Evolutionary conservation across 176 grass and related monocot species (phyloP).

Genomic region (Triticum monococcum): DNA sequence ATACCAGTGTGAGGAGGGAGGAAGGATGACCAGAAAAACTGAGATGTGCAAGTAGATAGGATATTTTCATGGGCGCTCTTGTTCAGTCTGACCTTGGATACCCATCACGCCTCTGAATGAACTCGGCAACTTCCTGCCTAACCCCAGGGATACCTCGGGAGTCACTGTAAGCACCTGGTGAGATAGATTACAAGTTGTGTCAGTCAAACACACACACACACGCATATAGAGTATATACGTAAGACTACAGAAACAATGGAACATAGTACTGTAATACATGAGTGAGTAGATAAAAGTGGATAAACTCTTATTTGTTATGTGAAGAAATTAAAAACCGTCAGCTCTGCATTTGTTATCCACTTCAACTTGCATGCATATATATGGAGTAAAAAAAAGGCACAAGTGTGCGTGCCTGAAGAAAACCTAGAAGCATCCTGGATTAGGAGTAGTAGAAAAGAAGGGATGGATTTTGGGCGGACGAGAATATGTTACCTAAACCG

Average conservation of each 20-base stretch:
- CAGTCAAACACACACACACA: not conserved
- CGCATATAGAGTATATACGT: too few relatives aligned
- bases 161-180: constrained; percentile 97
- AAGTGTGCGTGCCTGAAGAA: not conserved
- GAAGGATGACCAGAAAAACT: not conserved
- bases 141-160: constrained; percentile 91
- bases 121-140: constrained; percentile 92
- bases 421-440: not conserved
- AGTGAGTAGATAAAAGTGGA: not conserved
- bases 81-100: constrained; percentile 71
- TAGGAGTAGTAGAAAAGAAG: too few relatives aligned
- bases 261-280: not conserved
- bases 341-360: not conserved
- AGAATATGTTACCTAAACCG: constrained; percentile 63
- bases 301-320: not conserved
- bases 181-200: constrained; percentile 3
- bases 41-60: not conserved
- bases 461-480: not conserved
- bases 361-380: not conserved
- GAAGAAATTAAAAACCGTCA: not conserved
- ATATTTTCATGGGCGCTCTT: not conserved
- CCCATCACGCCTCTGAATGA: constrained; percentile 92
- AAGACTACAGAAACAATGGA: not conserved
- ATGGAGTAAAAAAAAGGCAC: not conserved
- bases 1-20: constrained; percentile 1